Percentiles rank a stretch among this genome's conserved stretches.
phyloP scores from a whole-genome alignment of 306 rosid species.

The Psophocarpus tetragonolobus region DNA sequence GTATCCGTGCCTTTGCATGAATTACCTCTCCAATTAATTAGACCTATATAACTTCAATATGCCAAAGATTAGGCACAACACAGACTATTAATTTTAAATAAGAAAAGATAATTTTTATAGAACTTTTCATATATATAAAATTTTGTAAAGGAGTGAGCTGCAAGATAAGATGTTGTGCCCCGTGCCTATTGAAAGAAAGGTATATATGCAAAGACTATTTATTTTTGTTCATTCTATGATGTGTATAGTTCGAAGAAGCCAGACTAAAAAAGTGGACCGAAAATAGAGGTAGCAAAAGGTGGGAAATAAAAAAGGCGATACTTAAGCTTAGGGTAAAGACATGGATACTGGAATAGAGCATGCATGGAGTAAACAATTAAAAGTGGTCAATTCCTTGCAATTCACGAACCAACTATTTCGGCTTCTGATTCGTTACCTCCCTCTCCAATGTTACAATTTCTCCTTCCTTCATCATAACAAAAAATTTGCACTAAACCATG shows the following conservation, averaged over 20 bases:
- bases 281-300: slow-evolving; percentile 9
- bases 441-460: slow-evolving; percentile 40
- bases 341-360: not conserved
- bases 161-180: not conserved
- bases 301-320: slow-evolving; percentile 13
- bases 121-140: not conserved
- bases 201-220: not conserved
- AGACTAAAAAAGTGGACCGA: not conserved
- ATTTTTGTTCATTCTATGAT: not conserved
- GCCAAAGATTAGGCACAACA: not conserved
- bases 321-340: slow-evolving; percentile 40
- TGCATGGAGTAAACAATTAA: not conserved
- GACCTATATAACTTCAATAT: not conserved
- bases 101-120: not conserved
- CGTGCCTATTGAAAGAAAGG: slow-evolving; percentile 14
- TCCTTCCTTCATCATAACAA: slow-evolving; percentile 45
- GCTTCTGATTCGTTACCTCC: slow-evolving; percentile 73
- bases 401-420: slow-evolving; percentile 47
- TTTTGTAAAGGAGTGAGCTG: not conserved
- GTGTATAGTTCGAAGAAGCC: not conserved
- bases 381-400: slow-evolving; percentile 44
- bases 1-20: no score
- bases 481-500: slow-evolving; percentile 47
- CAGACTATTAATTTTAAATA: not conserved
- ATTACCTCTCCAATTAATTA: no score